These are phyloP conservation scores for Amanita rubescens DNA, from an alignment of 768 basidiomycete species.

Conservation along the genomic window DNA sequence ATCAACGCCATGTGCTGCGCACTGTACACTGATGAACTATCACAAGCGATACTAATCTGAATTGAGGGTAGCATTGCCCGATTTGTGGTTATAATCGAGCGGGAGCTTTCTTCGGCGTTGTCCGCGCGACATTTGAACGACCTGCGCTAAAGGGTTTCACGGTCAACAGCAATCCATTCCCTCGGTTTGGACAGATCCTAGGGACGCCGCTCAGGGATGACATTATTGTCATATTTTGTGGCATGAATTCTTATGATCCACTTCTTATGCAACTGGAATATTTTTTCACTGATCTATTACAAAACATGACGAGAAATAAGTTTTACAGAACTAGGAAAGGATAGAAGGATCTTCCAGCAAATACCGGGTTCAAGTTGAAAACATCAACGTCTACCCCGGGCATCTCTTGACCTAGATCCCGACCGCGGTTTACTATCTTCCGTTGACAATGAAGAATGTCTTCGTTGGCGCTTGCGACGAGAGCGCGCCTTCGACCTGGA, in stretches of 20 bases:
- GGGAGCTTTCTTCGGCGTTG: too few relatives aligned
- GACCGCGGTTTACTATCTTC: slow-evolving; percentile 1
- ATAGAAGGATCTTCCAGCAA: not conserved
- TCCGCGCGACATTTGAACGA: too few relatives aligned
- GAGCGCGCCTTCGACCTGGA: slow-evolving; percentile 6
- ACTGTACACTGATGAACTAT: too few relatives aligned
- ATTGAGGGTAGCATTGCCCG: too few relatives aligned
- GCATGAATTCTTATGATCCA: not conserved
- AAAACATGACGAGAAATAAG: not conserved
- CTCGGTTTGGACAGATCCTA: too few relatives aligned
- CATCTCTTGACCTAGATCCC: not conserved
- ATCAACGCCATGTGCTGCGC: too few relatives aligned
- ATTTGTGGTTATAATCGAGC: too few relatives aligned
- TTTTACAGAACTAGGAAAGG: not conserved
- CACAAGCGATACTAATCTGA: too few relatives aligned
- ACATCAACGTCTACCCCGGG: not conserved
- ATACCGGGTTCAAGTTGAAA: not conserved
- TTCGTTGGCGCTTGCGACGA: not conserved
- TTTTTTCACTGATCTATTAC: not conserved
- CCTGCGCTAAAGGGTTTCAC: too few relatives aligned
- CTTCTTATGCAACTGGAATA: not conserved
- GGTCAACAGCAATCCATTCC: too few relatives aligned
- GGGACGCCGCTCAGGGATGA: too few relatives aligned
- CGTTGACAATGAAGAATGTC: not conserved
- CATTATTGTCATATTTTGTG: too few relatives aligned